These are phyloP conservation scores for Zalaria sp. DNA, from an alignment of 2,329 filamentous ascomycete species.

Conservation along the genomic window DNA sequence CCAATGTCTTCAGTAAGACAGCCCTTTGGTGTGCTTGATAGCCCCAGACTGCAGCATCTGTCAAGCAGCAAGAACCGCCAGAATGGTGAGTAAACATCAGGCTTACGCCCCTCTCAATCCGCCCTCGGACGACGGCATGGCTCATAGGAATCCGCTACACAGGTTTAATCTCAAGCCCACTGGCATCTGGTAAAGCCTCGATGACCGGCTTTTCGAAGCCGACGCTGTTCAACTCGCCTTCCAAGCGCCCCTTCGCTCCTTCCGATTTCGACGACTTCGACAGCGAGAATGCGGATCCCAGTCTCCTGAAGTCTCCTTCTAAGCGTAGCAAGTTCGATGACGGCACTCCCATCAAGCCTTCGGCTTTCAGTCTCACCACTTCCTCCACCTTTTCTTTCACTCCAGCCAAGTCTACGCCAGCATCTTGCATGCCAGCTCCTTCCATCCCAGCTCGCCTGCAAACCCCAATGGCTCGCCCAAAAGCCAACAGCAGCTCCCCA, in stretches of 20 bases:
- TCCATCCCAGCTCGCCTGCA: conserved; percentile 12
- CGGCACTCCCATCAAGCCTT: conserved; percentile 23
- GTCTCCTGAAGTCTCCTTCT: conserved; percentile 32
- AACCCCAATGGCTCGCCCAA: conserved; percentile 18
- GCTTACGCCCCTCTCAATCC: conserved; percentile 2
- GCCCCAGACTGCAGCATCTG: conserved; percentile 54
- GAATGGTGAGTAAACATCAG: conserved; percentile 30
- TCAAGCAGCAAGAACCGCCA: conserved; percentile 68
- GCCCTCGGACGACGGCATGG: conserved; percentile 5
- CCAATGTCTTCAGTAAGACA: conserved; percentile 36
- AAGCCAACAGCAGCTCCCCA: conserved; percentile 24
- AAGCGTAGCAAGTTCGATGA: conserved; percentile 37
- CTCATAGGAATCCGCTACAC: conserved; percentile 2
- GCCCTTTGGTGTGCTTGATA: conserved; percentile 62
- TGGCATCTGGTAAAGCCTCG: conserved; percentile 14
- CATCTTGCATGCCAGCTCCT: conserved; percentile 24
- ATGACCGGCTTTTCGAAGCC: conserved; percentile 10
- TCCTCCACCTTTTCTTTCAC: conserved; percentile 11
- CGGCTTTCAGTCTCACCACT: conserved; percentile 23
- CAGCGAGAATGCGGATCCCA: conserved; percentile 46
- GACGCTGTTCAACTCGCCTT: conserved; percentile 18
- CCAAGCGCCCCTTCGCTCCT: conserved; percentile 32
- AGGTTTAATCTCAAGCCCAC: conserved; percentile 7
- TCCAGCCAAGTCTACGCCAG: conserved; percentile 13
- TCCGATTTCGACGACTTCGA: conserved; percentile 31